Conservation (phyloP, 495 filamentous ascomycete species). For the Tuber microsphaerosporum region DNA sequence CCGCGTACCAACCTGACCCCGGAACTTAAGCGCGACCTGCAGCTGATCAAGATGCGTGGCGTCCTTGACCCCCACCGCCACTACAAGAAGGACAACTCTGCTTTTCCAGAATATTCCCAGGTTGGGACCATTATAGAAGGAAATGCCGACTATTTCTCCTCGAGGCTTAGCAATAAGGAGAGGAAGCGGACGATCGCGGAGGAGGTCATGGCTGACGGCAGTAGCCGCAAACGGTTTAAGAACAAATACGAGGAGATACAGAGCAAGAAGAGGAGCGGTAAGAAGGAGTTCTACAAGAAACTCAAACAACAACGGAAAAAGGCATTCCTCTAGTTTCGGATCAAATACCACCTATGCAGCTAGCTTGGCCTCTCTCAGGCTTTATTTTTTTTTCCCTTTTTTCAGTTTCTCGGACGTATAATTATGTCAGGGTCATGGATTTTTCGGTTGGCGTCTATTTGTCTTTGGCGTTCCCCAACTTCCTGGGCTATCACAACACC, state of each 20-base stretch:
- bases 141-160: conserved; percentile 76
- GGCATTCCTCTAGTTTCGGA: not conserved
- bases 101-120: conserved; percentile 71
- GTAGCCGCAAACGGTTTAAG: conserved; percentile 56
- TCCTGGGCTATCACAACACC: not conserved
- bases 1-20: conserved; percentile 75
- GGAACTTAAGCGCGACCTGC: conserved; percentile 77
- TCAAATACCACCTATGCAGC: not conserved
- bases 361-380: not conserved
- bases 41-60: conserved; percentile 77
- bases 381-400: not conserved
- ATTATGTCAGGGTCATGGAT: not conserved
- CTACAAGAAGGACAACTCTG: conserved; percentile 74
- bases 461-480: not conserved
- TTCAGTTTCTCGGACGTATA: not conserved
- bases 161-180: conserved; percentile 74
- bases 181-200: conserved; percentile 86
- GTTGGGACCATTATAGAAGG: conserved; percentile 85
- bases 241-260: conserved; percentile 66
- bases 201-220: conserved; percentile 66
- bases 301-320: conserved; percentile 54
- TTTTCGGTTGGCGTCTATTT: conserved; percentile 2
- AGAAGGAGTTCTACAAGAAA: conserved; percentile 63
- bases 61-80: conserved; percentile 83
- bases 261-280: conserved; percentile 59